Base-by-base conservation (phyloP, 495 filamentous ascomycete genomes). In the Cercophora scortea region DNA sequence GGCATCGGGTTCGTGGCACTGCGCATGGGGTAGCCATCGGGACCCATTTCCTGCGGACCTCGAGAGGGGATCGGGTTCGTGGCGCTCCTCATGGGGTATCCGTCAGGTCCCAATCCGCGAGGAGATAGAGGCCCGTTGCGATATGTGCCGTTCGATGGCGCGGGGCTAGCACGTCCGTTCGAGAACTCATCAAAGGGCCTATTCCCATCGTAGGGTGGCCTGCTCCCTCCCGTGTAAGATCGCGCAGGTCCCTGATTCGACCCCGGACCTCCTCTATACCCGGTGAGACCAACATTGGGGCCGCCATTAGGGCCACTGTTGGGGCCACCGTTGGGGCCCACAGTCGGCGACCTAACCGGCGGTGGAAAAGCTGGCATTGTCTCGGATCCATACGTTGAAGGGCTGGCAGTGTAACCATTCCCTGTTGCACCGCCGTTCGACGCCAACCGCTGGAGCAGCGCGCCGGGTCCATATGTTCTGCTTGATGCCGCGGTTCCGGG, bases 381-480 rank as follows among this genome's bases (percentile, higher is more conserved):
- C 10, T 72, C 68, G 2, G 61, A 51, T 9, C 64, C 53, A 51
- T 67, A 71, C 0, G 61, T 43, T 13, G 66, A 56, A 0, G 69
- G 65, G 34, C 68, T 69, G 3, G 59, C 61, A 9, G 55, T 59
- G 45, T 69, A 71, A 1, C 53, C 52, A 6, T 41, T 55, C 12
- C 56, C 32, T 11, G 61, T 53, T 44, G 45, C 53, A 25, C 53
- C 55, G 17, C 60, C 63, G 49, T 55, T 61, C 13, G 48, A 50
- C 4, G 8, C 36, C 60, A 53, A 55, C 10, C 51, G 45, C 34
- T 52, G 51, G 44, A 47, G 50, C 12, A 2, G 46, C n/a, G 51
- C 46, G 18, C 76, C 78, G 38, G 77, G 74, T 18, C 62, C 74
- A 51, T 73, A 82, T 57, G 75, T 64, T 51, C 58, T 56, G 45